These are phyloP conservation scores for Laguncularia racemosa DNA, from an alignment of 345 rosid genomes.

Conservation along the genomic window DNA sequence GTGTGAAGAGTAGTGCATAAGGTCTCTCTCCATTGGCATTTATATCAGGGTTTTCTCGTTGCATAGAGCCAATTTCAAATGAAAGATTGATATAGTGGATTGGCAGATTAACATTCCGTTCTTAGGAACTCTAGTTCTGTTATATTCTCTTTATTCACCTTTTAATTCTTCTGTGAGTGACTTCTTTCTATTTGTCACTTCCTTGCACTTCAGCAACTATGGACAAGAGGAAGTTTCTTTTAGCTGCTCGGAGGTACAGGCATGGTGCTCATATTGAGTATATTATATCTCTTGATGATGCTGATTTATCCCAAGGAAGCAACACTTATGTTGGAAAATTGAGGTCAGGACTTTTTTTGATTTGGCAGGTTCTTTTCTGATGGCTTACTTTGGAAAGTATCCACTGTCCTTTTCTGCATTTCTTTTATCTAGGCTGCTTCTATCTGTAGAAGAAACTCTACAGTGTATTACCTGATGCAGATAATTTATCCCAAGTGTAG, in stretches of 20 bases:
- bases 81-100: too few species aligned
- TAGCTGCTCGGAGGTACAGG: constrained; percentile 82
- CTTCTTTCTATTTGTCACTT: background rate
- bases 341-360: constrained; percentile 36
- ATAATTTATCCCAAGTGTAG: too few species aligned
- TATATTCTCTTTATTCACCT: background rate
- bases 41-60: too few species aligned
- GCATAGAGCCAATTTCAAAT: too few species aligned
- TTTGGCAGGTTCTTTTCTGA: background rate
- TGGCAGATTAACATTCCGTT: too few species aligned
- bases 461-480: too few species aligned
- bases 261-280: constrained; percentile 77
- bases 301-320: constrained; percentile 90
- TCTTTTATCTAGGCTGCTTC: too few species aligned
- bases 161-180: background rate
- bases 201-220: constrained; percentile 44
- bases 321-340: constrained; percentile 90
- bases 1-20: too few species aligned
- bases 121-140: background rate
- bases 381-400: background rate
- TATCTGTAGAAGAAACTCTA: too few species aligned
- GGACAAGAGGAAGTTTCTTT: constrained; percentile 86
- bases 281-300: constrained; percentile 78
- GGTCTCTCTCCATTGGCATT: too few species aligned
- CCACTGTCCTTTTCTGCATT: too few species aligned